Conservation (phyloP, 208 protist species). For the Acanthamoeba royreba region DNA sequence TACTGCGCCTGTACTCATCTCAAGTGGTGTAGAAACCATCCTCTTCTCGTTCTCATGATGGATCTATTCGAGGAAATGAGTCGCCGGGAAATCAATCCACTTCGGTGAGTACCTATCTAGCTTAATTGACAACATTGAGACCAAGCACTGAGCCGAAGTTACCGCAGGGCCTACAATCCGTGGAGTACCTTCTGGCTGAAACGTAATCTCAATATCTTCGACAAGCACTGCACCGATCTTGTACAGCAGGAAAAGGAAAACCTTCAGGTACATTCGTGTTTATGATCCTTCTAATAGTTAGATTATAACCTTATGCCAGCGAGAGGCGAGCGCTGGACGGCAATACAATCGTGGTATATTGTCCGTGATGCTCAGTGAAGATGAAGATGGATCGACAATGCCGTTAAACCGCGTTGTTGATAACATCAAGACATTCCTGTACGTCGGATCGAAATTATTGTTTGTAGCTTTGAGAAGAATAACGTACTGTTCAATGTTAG, state of each 20-base stretch:
- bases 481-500: background rate
- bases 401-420: background rate
- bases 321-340: background rate
- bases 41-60: slow-evolving; percentile 17
- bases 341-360: background rate
- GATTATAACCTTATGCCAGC: too few species aligned
- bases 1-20: too few species aligned
- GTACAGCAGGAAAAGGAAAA: background rate
- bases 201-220: background rate
- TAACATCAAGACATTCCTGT: slow-evolving; percentile 51
- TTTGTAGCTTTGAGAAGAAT: background rate
- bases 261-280: background rate
- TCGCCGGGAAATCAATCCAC: slow-evolving; percentile 4
- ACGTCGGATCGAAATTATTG: background rate
- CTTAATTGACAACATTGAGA: background rate
- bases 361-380: background rate
- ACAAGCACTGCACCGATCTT: background rate
- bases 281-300: background rate
- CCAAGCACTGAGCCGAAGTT: background rate
- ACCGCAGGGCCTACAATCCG: background rate
- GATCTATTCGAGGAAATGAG: slow-evolving; percentile 3
- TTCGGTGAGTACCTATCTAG: background rate
- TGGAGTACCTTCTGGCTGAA: background rate
- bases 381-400: background rate
- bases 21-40: background rate